These are phyloP conservation scores for Didymella segeticola DNA, from an alignment of 2,329 filamentous ascomycete genomes.

Conservation along the genomic window DNA sequence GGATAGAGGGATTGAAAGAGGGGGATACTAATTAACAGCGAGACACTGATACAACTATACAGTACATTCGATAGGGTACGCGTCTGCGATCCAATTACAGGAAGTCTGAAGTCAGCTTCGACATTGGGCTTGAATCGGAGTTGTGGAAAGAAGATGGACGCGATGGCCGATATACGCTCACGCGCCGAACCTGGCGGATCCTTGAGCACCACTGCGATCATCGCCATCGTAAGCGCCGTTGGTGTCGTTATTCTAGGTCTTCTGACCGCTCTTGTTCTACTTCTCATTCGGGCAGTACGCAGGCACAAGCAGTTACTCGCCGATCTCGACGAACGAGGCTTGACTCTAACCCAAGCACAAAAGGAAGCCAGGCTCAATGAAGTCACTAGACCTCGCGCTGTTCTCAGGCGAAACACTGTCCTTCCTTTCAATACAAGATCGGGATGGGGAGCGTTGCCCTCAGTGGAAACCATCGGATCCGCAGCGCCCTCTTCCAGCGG, in stretches of 20 bases:
- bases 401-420: constrained; percentile 40
- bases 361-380: constrained; percentile 23
- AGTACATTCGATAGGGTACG: background rate
- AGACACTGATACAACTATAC: constrained; percentile 3
- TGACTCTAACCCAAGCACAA: constrained; percentile 34
- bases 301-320: constrained; percentile 40
- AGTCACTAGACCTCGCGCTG: constrained; percentile 39
- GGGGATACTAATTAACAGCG: constrained; percentile 20
- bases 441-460: constrained; percentile 52
- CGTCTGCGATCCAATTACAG: background rate
- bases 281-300: constrained; percentile 36
- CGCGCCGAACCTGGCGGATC: constrained; percentile 19
- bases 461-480: constrained; percentile 46
- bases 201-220: constrained; percentile 34
- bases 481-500: constrained; percentile 18
- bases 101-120: background rate
- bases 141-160: background rate
- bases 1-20: constrained; percentile 21
- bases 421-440: constrained; percentile 45
- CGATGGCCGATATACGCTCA: constrained; percentile 19
- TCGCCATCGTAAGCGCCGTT: constrained; percentile 33
- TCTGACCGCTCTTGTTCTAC: constrained; percentile 30
- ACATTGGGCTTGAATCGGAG: background rate
- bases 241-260: constrained; percentile 36
- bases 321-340: constrained; percentile 43